Conservation (phyloP, 768 basidiomycete genomes). For the Lentinula sp. region DNA sequence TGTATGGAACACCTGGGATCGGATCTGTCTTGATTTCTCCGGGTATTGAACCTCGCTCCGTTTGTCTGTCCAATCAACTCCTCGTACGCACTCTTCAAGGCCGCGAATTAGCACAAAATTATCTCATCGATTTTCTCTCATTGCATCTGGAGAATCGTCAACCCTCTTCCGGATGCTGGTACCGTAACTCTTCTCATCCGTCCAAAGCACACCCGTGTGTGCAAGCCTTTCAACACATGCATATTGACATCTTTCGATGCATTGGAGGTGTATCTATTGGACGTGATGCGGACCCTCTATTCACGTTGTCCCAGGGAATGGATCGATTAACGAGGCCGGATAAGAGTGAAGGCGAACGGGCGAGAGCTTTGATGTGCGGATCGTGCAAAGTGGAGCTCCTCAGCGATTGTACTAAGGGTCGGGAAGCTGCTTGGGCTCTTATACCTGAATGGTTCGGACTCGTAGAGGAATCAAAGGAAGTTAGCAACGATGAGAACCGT, state of each 20-base stretch:
- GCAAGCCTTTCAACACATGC: conserved; percentile 73
- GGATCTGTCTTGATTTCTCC: neutral
- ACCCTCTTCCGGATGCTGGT: conserved; percentile 25
- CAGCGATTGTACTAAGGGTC: conserved; percentile 5
- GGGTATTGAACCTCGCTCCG: neutral
- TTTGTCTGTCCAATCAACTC: conserved; percentile 14
- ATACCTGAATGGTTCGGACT: conserved; percentile 1
- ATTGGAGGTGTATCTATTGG: conserved; percentile 69
- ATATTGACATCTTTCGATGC: conserved; percentile 64
- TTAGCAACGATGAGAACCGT: neutral
- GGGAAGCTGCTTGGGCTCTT: neutral
- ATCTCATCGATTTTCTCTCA: conserved; percentile 55
- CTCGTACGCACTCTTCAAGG: conserved; percentile 48
- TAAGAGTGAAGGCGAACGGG: conserved; percentile 55
- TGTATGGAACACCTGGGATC: conserved; percentile 37
- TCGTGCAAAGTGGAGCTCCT: conserved; percentile 45
- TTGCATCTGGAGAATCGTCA: conserved; percentile 43
- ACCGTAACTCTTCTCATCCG: conserved; percentile 13
- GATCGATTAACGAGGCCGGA: conserved; percentile 72
- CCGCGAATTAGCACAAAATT: conserved; percentile 59
- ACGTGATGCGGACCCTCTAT: conserved; percentile 70
- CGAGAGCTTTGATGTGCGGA: conserved; percentile 47
- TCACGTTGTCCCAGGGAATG: conserved; percentile 58
- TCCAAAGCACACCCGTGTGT: conserved; percentile 33
- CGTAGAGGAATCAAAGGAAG: neutral